These are phyloP conservation scores for Tuber umbilicatum DNA, from an alignment of 495 filamentous ascomycete species.

Conservation along the genomic window DNA sequence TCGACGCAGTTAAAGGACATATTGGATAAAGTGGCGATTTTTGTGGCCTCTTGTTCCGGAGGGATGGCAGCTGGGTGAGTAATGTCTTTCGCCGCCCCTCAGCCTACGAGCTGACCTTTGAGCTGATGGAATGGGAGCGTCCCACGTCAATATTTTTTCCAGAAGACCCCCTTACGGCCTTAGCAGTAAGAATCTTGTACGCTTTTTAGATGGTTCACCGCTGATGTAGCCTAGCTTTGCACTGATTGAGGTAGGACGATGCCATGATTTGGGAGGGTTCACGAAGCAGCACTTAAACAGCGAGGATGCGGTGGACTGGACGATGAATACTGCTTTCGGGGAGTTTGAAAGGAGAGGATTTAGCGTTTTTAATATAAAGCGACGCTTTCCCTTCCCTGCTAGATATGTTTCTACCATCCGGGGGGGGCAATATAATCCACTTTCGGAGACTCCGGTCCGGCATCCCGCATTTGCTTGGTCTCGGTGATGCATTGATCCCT, in stretches of 20 bases:
- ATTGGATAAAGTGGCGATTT: conserved; percentile 31
- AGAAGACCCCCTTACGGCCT: conserved; percentile 17
- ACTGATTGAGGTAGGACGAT: conserved; percentile 33
- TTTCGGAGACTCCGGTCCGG: no score
- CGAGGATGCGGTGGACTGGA: no score
- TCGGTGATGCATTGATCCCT: no score
- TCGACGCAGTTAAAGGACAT: conserved; percentile 40
- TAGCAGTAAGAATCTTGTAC: conserved; percentile 26
- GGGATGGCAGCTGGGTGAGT: conserved; percentile 31
- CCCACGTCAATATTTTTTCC: conserved; percentile 35
- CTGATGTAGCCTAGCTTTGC: conserved; percentile 34
- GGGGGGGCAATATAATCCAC: no score
- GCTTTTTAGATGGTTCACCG: neutral
- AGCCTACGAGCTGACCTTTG: conserved; percentile 35
- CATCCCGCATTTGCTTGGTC: no score
- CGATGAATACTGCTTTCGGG: no score
- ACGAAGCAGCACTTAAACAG: no score
- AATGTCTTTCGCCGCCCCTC: conserved; percentile 36
- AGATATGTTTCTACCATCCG: no score
- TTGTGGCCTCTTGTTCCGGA: conserved; percentile 35
- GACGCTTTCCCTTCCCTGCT: no score
- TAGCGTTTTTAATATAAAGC: no score
- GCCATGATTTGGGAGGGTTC: conserved; percentile 40
- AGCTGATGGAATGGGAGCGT: conserved; percentile 27
- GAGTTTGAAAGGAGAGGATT: no score